A percentile compares a stretch with the other conserved stretches of the same genome.
Conservation (phyloP, 805 yeast species). For the Maudiozyma turicensis region DNA sequence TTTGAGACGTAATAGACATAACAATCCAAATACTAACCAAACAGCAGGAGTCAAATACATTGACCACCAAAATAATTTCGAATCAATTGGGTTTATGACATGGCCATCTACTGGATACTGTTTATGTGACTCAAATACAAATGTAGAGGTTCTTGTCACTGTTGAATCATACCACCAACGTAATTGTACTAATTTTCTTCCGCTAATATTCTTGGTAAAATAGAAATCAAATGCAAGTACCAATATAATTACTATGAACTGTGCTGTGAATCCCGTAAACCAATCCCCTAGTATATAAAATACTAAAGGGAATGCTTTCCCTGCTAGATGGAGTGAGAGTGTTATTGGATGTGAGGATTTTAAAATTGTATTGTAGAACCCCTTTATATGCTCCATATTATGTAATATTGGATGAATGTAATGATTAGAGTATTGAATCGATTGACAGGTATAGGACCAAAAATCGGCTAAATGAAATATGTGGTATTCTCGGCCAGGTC, state of each 20-base stretch:
- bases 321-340: constrained; percentile 23
- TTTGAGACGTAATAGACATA: constrained; percentile 73
- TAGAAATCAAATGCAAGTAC: constrained; percentile 85
- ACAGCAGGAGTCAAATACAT: constrained; percentile 63
- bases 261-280: constrained; percentile 28
- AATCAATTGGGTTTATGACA: constrained; percentile 79
- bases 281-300: constrained; percentile 26
- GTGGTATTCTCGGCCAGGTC: no score
- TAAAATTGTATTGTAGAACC: constrained; percentile 28
- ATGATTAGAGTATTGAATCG: no score
- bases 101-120: constrained; percentile 29
- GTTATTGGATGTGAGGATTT: constrained; percentile 29
- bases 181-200: constrained; percentile 80
- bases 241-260: constrained; percentile 70
- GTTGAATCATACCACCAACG: constrained; percentile 93
- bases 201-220: constrained; percentile 86
- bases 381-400: constrained; percentile 23
- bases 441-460: no score
- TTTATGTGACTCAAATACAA: constrained; percentile 28
- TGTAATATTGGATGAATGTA: not conserved
- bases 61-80: constrained; percentile 78
- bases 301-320: constrained; percentile 26
- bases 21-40: constrained; percentile 66
- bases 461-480: no score
- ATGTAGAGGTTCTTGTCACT: constrained; percentile 16